Evolutionary conservation across 2,329 filamentous ascomycete species (phyloP), one percentile per base, ranked within the genome.

Genomic region (Fusarium musae): DNA sequence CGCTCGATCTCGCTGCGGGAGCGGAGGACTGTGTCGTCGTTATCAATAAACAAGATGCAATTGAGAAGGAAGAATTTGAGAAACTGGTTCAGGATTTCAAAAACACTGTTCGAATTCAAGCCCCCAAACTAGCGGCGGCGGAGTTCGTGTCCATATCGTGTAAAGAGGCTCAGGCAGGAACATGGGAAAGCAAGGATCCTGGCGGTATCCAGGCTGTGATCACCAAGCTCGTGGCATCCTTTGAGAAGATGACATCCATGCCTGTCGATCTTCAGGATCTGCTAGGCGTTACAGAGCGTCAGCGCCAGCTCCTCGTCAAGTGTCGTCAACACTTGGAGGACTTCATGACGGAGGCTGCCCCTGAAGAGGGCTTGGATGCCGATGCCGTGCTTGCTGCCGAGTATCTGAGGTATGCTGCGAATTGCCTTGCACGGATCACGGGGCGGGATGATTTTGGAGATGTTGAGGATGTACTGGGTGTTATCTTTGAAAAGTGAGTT

Each of bases 401-500:
- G 82, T 91, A 95, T 79, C 86, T 99, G 62, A 91, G 96, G 47
- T 90, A 90, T 74, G 95, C 95, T 17, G 95, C 94, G 2, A 89
- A 92, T 59, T 92, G 90, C 71, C 86, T 98, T n/a, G 93, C 94
- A 4, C 90, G 91, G 64, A 97, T 98, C 77, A 98, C 95, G 2
- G 96, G 96, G 2, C 90, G 90, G 62, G 95, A 95, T 2, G 93
- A 95, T 77, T 89, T 89, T 44, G 93, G 95, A 5, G 96, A 98
- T 82, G 94, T 98, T 21, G 96, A 99, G 80, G 96, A 98, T 79
- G 94, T 99, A 12, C 84, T 99, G 49, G 96, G 96, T 1, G 95
- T 99, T 28, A 95, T 99, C 8, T 99, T 99, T 84, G 96, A 98
- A 82, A 98, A 97, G 93, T 97, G 84, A 86, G 90, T 89, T 66